Conservation (phyloP, 2,329 filamentous ascomycete genomes). For the Cordyceps cicadae region DNA sequence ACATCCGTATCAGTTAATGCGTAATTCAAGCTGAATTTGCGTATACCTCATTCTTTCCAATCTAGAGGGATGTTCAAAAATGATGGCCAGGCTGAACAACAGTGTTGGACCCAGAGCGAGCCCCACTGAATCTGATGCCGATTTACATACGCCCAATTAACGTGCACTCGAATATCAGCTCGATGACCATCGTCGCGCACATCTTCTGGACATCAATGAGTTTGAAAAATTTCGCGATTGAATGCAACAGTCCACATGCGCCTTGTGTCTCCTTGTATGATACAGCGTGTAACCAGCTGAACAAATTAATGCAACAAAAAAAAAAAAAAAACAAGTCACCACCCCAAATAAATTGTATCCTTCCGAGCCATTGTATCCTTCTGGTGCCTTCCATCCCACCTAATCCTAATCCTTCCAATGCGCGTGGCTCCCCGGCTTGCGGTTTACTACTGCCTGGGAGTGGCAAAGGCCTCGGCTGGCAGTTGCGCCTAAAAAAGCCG, state of each 20-base stretch:
- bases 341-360: not conserved
- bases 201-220: not conserved
- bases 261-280: conserved; percentile 2
- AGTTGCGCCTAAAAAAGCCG: conserved; percentile 32
- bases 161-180: no score
- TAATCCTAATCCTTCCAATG: not conserved
- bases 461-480: conserved; percentile 40
- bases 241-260: conserved; percentile 6
- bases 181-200: not conserved
- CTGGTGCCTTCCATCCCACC: not conserved
- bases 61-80: no score
- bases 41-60: no score
- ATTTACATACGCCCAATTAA: not conserved
- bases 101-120: no score
- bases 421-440: not conserved
- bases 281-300: conserved; percentile 8
- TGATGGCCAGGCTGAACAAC: no score
- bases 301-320: not conserved
- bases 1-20: no score
- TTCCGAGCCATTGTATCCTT: not conserved
- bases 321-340: not conserved
- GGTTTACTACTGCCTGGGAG: conserved; percentile 10
- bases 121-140: no score
- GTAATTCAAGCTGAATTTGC: no score
- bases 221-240: not conserved